Base-by-base conservation (phyloP, 148 eudicot species). In the Gaultheria prostrata region DNA sequence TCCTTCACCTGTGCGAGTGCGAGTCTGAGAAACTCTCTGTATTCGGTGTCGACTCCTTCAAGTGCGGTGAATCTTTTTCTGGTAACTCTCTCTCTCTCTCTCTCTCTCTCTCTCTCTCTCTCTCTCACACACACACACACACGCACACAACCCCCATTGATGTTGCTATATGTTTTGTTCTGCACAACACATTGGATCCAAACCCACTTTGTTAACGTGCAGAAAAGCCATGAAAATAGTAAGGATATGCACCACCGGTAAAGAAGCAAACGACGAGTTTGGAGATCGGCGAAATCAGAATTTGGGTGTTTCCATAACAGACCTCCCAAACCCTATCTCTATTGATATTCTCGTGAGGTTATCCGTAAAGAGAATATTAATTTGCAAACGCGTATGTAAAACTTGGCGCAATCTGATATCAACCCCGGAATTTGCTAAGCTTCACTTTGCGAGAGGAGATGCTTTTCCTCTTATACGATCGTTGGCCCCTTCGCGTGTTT, bases 351-450 rank as follows among this genome's bases (percentile, higher is more conserved):
- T 63, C 0, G 1, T n/a, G 0, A n/a, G 69, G 8, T 9, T n/a
- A 21, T 63, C 69, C 3, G 32, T 63, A 4, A 39, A 35, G 24
- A 14, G 51, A 56, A 11, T 79, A 11, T 26, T 79, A 5, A 17
- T 57, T 21, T 59, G 82, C 49, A 43, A 20, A 10, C 20, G 72
- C 26, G 50, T 79, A 8, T 79, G 82, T 26, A 79, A 57, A 57
- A 17, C 30, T 35, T 79, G 71, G 82, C 6, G 32, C 3, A 21
- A 43, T 17, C 13, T 35, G 26, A 21, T 79, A 2, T 30, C 14
- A 11, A 69, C 35, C 48, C 45, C 82, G 2, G 71, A 79, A 59
- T 79, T 79, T 3, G 82, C 61, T 1, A 59, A 79, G 26, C 26
- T 79, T 28, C 82, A 79, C 0, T 79, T 56, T 79, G 61, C 53